Evolutionary conservation across 2,329 filamentous ascomycete species (phyloP), one percentile per base, ranked within the genome.

Genomic region (Colletotrichum musicola): DNA sequence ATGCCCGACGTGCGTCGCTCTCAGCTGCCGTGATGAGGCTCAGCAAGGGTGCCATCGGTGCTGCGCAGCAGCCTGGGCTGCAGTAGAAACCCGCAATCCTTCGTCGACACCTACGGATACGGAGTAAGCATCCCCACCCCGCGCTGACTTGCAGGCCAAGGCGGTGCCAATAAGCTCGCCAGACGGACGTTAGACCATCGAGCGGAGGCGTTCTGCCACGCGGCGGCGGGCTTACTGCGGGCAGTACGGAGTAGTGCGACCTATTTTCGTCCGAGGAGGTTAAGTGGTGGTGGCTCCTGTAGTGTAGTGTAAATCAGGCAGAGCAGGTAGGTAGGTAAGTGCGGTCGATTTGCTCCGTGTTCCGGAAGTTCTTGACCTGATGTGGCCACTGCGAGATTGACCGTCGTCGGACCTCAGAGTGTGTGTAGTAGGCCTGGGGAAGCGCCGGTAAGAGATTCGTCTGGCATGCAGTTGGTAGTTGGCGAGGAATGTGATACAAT

Each of bases 401-500:
- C 27, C n/a, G 47, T 30, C 13, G 27, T 49, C 42, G 54, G 13
- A 47, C 16, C 20, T n/a, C 35, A 40, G 30, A 18, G 30, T 35
- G 30, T 14, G 44, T 30, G 13, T 25, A 18, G 25, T 54, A 30
- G 16, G 27, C 47, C 16, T 22, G 46, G 54, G 49, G 53, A 47
- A 44, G 38, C 60, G 47, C 40, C 47, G 47, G 47, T 54, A 68
- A 50, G 40, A 49, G 47, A 64, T 42, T 14, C 38, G 53, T 63
- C 25, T 58, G 35, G 50, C 25, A 55, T 55, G 42, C 55, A 60
- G 38, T 27, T 18, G 50, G 42, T 18, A 35, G 42, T 49, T 65
- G 55, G 10, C 20, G 56, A 49, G 35, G 16, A 46, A 16, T 50
- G 65, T 65, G 65, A 68, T 53, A 64, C 64, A 64, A 51, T 40